Conservation (phyloP, 106 monocot species). For the Allium cepa region DNA sequence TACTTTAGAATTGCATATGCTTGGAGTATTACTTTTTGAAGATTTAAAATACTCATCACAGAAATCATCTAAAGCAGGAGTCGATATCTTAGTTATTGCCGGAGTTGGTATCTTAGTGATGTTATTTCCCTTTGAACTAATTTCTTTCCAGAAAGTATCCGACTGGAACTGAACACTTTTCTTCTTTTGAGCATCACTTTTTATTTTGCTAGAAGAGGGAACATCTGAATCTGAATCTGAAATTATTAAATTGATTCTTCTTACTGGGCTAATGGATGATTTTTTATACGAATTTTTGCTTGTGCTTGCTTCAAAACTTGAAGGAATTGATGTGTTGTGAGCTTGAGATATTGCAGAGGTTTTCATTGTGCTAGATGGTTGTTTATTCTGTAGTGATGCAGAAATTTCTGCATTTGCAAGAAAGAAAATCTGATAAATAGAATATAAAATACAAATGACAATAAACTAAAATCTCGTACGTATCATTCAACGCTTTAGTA, state of each 20-base stretch:
- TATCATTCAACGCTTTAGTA: no score
- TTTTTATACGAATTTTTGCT: slow-evolving; percentile 47
- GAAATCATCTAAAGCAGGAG: slow-evolving; percentile 82
- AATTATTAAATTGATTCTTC: slow-evolving; percentile 67
- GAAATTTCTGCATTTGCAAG: slow-evolving; percentile 29
- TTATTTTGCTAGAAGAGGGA: slow-evolving; percentile 18
- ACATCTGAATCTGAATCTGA: slow-evolving; percentile 82
- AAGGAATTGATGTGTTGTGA: slow-evolving; percentile 21
- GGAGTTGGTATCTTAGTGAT: slow-evolving; percentile 48
- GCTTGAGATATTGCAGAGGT: slow-evolving; percentile 14
- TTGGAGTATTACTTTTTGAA: slow-evolving; percentile 6
- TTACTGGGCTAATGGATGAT: slow-evolving; percentile 59
- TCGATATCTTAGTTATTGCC: slow-evolving; percentile 37
- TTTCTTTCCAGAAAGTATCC: slow-evolving; percentile 38
- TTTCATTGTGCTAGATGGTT: slow-evolving; percentile 37
- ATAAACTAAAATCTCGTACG: no score
- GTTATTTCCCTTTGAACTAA: slow-evolving; percentile 15
- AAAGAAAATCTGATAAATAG: neutral
- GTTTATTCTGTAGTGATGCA: slow-evolving; percentile 29
- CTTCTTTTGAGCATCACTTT: slow-evolving; percentile 3
- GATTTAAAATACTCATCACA: slow-evolving; percentile 81
- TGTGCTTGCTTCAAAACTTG: slow-evolving; percentile 36
- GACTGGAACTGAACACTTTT: slow-evolving; percentile 5
- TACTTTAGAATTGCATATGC: slow-evolving; percentile 22
- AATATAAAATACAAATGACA: no score